These are phyloP conservation scores for Daldinia childiae DNA, from an alignment of 495 filamentous ascomycete species.

Conservation along the genomic window DNA sequence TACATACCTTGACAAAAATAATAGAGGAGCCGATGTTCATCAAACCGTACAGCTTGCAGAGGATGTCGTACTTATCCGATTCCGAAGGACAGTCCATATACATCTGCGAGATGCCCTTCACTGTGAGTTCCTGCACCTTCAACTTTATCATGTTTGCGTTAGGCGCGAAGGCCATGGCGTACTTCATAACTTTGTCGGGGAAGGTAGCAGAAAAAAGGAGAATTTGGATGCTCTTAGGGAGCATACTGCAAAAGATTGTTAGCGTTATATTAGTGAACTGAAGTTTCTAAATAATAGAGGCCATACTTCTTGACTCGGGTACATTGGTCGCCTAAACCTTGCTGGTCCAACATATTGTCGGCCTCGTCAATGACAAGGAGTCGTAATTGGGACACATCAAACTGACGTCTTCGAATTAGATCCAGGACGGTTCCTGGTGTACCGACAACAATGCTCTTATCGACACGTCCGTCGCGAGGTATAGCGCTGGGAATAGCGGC, in stretches of 20 bases:
- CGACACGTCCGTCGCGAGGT: constrained; percentile 66
- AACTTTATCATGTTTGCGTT: constrained; percentile 88
- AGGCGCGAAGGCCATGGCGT: constrained; percentile 81
- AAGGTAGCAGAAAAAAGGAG: constrained; percentile 98
- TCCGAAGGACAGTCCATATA: constrained; percentile 90
- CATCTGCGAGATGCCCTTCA: constrained; percentile 96
- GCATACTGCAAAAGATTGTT: constrained; percentile 58
- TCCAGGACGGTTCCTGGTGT: constrained; percentile 95
- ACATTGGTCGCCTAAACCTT: constrained; percentile 95
- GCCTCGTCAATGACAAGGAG: constrained; percentile 92
- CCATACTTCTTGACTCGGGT: constrained; percentile 83
- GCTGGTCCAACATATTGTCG: constrained; percentile 94
- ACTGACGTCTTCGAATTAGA: constrained; percentile 74
- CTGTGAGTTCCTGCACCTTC: constrained; percentile 88
- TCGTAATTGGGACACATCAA: constrained; percentile 71
- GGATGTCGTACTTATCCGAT: constrained; percentile 82
- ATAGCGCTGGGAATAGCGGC: constrained; percentile 83
- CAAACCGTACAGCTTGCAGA: constrained; percentile 91
- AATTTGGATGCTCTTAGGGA: constrained; percentile 78
- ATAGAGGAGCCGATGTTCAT: constrained; percentile 97
- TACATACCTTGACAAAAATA: constrained; percentile 88
- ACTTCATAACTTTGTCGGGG: constrained; percentile 81
- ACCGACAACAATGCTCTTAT: constrained; percentile 83
- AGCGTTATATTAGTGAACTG: constrained; percentile 21
- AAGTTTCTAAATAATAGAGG: constrained; percentile 10